Percentiles rank a stretch among this genome's conserved stretches.
Evolutionary conservation across 495 filamentous ascomycete genomes (phyloP).

Genomic region (Pyrenula massariospora): DNA sequence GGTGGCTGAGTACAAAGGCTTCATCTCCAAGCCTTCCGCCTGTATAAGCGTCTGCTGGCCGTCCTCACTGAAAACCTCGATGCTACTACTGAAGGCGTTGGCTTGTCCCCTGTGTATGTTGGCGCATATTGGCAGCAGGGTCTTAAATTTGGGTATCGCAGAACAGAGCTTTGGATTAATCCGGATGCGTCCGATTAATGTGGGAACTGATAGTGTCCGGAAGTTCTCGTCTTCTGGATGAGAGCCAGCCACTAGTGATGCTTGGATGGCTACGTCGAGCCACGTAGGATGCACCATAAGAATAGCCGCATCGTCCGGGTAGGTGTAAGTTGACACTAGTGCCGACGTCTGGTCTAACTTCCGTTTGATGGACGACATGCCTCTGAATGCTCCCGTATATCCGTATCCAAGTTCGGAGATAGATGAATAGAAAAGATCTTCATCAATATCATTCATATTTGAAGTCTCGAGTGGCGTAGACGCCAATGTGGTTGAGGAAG

Average conservation of each 20-base stretch:
- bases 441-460: constrained; percentile 19
- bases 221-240: constrained; percentile 6
- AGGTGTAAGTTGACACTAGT: constrained; percentile 20
- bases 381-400: constrained; percentile 31
- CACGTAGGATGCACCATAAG: constrained; percentile 21
- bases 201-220: constrained; percentile 9
- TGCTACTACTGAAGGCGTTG: constrained; percentile 7
- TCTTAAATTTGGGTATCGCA: constrained; percentile 1
- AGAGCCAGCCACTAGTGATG: constrained; percentile 18
- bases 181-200: constrained; percentile 14
- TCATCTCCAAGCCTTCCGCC: constrained; percentile 13
- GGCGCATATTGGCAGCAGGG: constrained; percentile 1
- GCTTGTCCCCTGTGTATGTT: constrained; percentile 1
- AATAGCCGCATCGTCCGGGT: constrained; percentile 2
- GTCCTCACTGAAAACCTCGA: constrained; percentile 12
- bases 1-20: constrained; percentile 4
- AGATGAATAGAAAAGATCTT: constrained; percentile 30
- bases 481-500: constrained; percentile 12
- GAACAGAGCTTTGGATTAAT: constrained; percentile 2
- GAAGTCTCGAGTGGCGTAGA: constrained; percentile 9
- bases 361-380: constrained; percentile 21
- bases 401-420: constrained; percentile 26
- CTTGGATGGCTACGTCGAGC: constrained; percentile 25
- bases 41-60: constrained; percentile 14
- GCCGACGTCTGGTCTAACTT: constrained; percentile 32